Conservation (phyloP, 805 yeast species). For the Saturnispora gosingensis region DNA sequence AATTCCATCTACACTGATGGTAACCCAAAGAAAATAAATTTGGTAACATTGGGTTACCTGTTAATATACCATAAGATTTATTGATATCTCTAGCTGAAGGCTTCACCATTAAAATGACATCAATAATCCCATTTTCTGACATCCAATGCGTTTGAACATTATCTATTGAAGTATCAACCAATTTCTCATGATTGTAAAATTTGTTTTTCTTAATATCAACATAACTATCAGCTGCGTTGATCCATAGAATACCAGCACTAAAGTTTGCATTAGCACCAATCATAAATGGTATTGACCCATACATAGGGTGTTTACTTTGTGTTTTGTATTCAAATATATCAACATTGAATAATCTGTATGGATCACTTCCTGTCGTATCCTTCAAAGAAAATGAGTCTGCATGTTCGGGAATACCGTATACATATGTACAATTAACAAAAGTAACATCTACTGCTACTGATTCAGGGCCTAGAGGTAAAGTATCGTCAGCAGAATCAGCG, state of each 20-base stretch:
- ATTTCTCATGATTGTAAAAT: slow-evolving; percentile 7
- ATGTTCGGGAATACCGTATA: slow-evolving; percentile 96
- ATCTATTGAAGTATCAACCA: not conserved
- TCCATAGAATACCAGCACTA: slow-evolving; percentile 80
- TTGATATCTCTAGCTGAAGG: slow-evolving; percentile 47
- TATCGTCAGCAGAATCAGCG: slow-evolving; percentile 55
- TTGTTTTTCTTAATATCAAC: slow-evolving; percentile 50
- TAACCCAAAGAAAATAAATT: slow-evolving; percentile 74
- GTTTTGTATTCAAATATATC: slow-evolving; percentile 92
- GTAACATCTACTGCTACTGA: slow-evolving; percentile 73
- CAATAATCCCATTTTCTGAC: slow-evolving; percentile 81
- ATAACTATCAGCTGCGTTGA: slow-evolving; percentile 88
- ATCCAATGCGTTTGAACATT: slow-evolving; percentile 70
- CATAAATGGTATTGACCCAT: slow-evolving; percentile 89
- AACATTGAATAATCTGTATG: slow-evolving; percentile 84
- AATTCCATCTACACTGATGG: slow-evolving; percentile 98
- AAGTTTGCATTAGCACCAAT: slow-evolving; percentile 50
- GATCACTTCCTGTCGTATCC: slow-evolving; percentile 57
- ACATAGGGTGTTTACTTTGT: slow-evolving; percentile 80
- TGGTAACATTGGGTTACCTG: slow-evolving; percentile 72
- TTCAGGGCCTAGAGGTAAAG: slow-evolving; percentile 78
- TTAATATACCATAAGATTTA: slow-evolving; percentile 51
- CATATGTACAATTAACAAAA: slow-evolving; percentile 49
- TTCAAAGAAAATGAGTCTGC: slow-evolving; percentile 70
- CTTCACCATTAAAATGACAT: slow-evolving; percentile 58